Evolutionary conservation across 805 yeast species (phyloP).

Genomic region (Starmerella tilneyi): DNA sequence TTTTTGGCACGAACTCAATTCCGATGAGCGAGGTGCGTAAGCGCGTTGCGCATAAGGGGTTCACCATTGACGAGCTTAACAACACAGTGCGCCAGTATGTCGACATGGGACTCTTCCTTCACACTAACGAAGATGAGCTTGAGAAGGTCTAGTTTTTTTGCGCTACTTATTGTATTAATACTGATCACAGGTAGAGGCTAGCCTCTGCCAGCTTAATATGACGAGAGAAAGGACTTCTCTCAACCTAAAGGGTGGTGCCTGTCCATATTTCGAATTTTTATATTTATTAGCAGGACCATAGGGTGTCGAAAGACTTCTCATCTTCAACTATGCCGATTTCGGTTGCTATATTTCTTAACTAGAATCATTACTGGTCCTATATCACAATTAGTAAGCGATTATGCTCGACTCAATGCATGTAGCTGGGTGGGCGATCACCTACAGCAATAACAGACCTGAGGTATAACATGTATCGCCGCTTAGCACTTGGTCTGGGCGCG

Average conservation of each 20-base stretch:
- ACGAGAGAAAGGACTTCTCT: no score
- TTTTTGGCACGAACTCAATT: slow-evolving; percentile 31
- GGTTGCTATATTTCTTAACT: no score
- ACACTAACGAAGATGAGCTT: slow-evolving; percentile 54
- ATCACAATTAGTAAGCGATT: neutral
- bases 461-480: slow-evolving; percentile 3
- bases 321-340: no score
- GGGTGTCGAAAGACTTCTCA: no score
- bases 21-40: slow-evolving; percentile 46
- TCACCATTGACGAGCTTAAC: slow-evolving; percentile 64
- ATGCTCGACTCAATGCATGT: neutral
- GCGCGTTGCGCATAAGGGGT: slow-evolving; percentile 68
- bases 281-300: no score
- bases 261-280: no score
- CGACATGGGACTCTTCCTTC: slow-evolving; percentile 63
- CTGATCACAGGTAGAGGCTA: no score
- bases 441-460: slow-evolving; percentile 3
- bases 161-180: neutral
- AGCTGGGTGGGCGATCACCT: neutral
- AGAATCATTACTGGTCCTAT: slow-evolving; percentile 3
- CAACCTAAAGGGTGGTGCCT: no score
- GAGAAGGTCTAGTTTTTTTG: slow-evolving; percentile 22
- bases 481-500: slow-evolving; percentile 2
- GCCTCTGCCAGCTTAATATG: no score
- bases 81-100: slow-evolving; percentile 69